Evolutionary conservation across 2,329 filamentous ascomycete species (phyloP).

Genomic region (Aspergillus unguis): DNA sequence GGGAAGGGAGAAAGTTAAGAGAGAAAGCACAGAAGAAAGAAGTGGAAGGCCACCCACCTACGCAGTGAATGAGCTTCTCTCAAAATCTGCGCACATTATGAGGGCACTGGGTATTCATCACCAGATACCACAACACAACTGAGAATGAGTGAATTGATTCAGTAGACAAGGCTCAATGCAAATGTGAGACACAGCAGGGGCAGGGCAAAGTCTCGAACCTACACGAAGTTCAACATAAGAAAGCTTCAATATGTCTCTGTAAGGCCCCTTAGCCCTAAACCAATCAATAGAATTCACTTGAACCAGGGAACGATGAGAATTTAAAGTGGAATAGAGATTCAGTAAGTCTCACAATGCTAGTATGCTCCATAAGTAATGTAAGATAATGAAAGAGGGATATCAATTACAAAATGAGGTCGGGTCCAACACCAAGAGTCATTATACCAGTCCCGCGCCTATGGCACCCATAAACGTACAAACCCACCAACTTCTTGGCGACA

Average conservation of each 20-base stretch:
- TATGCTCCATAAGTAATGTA: not conserved
- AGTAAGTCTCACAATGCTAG: not conserved
- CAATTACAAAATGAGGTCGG: conserved; percentile 1
- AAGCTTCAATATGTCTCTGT: no score
- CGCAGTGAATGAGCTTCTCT: not conserved
- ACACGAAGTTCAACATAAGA: no score
- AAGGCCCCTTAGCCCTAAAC: not conserved
- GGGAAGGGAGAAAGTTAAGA: not conserved
- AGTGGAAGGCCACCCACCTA: not conserved
- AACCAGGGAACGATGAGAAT: not conserved
- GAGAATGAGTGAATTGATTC: not conserved
- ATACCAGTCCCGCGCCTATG: conserved; percentile 38
- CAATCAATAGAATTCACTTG: not conserved
- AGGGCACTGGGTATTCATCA: not conserved
- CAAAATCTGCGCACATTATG: not conserved
- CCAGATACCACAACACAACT: not conserved
- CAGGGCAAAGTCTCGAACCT: no score
- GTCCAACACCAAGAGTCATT: not conserved
- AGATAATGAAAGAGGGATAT: conserved; percentile 2
- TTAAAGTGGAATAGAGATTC: not conserved
- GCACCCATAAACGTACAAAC: conserved; percentile 89
- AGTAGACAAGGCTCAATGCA: not conserved
- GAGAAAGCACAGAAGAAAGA: not conserved
- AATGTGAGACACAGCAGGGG: not conserved
- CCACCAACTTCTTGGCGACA: conserved; percentile 84